Percentiles rank a stretch among this genome's conserved stretches.
These are phyloP conservation scores for Pythium phragmiticola DNA, from an alignment of 352 stramenopile species.

Conservation along the genomic window DNA sequence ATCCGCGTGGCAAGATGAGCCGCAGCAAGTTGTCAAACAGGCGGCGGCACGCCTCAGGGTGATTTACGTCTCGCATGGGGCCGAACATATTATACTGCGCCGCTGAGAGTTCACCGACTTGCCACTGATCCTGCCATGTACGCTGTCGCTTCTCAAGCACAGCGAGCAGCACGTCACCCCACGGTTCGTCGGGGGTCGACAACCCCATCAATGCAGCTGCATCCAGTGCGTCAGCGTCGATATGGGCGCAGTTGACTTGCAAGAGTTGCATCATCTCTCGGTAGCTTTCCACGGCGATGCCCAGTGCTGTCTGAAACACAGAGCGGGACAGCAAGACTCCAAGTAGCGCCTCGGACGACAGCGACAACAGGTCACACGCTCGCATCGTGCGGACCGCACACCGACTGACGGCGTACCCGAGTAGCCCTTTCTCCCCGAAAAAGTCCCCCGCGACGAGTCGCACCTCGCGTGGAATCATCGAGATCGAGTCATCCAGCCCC, in stretches of 20 bases:
- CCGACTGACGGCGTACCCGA: slow-evolving; percentile 46
- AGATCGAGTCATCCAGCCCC: neutral
- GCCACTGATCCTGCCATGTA: slow-evolving; percentile 35
- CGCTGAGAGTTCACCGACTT: slow-evolving; percentile 21
- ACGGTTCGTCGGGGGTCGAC: slow-evolving; percentile 33
- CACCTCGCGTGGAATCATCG: slow-evolving; percentile 35
- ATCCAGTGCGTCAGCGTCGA: slow-evolving; percentile 17
- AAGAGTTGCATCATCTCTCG: slow-evolving; percentile 36
- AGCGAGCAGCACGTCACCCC: slow-evolving; percentile 39
- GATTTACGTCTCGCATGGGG: slow-evolving; percentile 23
- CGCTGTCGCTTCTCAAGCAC: slow-evolving; percentile 32
- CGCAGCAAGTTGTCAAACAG: slow-evolving; percentile 56
- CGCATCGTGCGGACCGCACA: slow-evolving; percentile 33
- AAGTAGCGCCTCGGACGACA: slow-evolving; percentile 50
- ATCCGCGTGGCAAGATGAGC: slow-evolving; percentile 45
- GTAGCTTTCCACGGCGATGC: slow-evolving; percentile 49
- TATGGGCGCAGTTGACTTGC: slow-evolving; percentile 10
- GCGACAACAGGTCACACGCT: slow-evolving; percentile 37
- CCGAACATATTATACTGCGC: slow-evolving; percentile 12
- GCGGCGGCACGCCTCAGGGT: slow-evolving; percentile 35
- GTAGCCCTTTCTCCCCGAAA: slow-evolving; percentile 61
- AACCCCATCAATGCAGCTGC: slow-evolving; percentile 19
- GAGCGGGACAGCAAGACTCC: slow-evolving; percentile 40
- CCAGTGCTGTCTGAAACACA: slow-evolving; percentile 37
- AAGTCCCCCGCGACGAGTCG: slow-evolving; percentile 52